Evolutionary conservation across 169 alveolate genomes (phyloP).

Genomic region (Cryptosporidium tyzzeri): DNA sequence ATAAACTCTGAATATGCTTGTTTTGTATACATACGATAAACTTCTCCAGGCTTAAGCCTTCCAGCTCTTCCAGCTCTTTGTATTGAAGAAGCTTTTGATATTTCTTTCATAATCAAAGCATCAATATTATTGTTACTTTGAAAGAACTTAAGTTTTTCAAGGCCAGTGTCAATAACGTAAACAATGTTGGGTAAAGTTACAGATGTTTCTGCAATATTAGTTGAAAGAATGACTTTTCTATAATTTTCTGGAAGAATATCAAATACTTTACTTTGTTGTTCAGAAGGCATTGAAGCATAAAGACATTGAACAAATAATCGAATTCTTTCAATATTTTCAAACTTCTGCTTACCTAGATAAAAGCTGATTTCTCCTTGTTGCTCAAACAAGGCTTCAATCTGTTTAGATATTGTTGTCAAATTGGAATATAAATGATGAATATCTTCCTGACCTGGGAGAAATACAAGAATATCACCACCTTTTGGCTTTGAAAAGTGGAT

Average conservation of each 20-base stretch:
- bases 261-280: constrained; percentile 86
- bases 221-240: constrained; percentile 86
- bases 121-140: constrained; percentile 88
- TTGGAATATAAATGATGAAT: constrained; percentile 17
- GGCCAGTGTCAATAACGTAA: constrained; percentile 94
- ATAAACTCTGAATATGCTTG: constrained; percentile 84
- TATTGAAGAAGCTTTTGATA: constrained; percentile 92
- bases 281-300: constrained; percentile 88
- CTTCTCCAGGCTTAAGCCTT: constrained; percentile 90
- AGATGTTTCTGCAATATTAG: constrained; percentile 98
- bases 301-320: constrained; percentile 76
- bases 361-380: constrained; percentile 68
- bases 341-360: constrained; percentile 74
- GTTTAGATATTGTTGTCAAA: not conserved
- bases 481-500: constrained; percentile 81
- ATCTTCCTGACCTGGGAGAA: constrained; percentile 96
- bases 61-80: constrained; percentile 98
- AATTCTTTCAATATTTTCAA: constrained; percentile 75
- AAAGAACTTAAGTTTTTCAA: constrained; percentile 88
- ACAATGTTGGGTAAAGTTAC: constrained; percentile 94
- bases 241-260: constrained; percentile 83
- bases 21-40: constrained; percentile 92
- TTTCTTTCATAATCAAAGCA: constrained; percentile 85
- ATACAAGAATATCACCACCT: constrained; percentile 93
- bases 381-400: constrained; percentile 35